Evolutionary conservation across 2,329 filamentous ascomycete genomes (phyloP).

Genomic region (Beauveria bassiana): DNA sequence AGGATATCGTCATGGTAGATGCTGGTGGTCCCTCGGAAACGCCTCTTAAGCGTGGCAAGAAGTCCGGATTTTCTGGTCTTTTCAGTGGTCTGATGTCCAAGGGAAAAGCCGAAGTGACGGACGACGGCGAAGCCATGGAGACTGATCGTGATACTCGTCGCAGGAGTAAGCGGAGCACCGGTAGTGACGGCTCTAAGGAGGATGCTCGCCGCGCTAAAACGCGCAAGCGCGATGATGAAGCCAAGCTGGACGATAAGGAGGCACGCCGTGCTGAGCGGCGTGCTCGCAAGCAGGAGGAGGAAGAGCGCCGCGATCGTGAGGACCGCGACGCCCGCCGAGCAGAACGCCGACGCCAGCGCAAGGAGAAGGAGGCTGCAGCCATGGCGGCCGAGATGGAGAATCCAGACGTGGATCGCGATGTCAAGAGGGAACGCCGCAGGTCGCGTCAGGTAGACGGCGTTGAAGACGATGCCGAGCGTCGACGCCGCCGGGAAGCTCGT

Average conservation of each 20-base stretch:
- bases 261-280: conserved; percentile 48
- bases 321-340: conserved; percentile 41
- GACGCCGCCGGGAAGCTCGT: conserved; percentile 38
- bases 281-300: conserved; percentile 40
- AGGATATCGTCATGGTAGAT: conserved; percentile 33
- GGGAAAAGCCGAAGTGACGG: conserved; percentile 38
- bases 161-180: conserved; percentile 48
- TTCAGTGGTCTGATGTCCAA: conserved; percentile 52
- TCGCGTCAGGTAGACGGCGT: conserved; percentile 35
- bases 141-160: conserved; percentile 55
- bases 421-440: conserved; percentile 43
- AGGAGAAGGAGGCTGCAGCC: conserved; percentile 38
- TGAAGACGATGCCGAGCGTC: conserved; percentile 46
- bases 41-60: conserved; percentile 35
- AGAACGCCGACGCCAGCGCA: conserved; percentile 42
- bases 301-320: conserved; percentile 41
- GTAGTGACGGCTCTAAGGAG: conserved; percentile 48
- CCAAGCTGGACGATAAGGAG: conserved; percentile 46
- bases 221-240: conserved; percentile 15
- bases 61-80: conserved; percentile 49
- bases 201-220: conserved; percentile 29
- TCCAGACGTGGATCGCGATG: conserved; percentile 36
- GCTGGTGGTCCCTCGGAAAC: conserved; percentile 24
- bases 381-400: conserved; percentile 35
- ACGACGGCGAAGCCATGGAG: conserved; percentile 42